Evolutionary conservation across 2,329 filamentous ascomycete genomes (phyloP), one percentile per base, ranked within the genome.

Genomic region (Scopulariopsis brevicaulis): DNA sequence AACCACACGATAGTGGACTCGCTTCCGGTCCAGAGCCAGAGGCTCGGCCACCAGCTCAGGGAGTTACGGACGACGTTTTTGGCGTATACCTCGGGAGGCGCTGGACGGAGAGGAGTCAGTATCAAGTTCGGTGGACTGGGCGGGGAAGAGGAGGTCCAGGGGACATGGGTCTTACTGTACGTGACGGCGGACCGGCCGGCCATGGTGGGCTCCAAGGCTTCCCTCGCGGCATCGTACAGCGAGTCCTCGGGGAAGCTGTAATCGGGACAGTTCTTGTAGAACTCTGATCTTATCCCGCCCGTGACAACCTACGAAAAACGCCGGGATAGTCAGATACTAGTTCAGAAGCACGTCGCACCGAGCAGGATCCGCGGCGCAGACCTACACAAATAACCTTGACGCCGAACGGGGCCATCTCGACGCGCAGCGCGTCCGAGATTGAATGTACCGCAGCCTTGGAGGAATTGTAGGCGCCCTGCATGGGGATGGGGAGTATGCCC

Each of bases 401-500:
- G 24, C 64, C 68, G 52, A 73, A 66, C 0, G 68, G 65, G 1
- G 59, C 58, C 25, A 77, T 67, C 62, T 77, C 74, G 46, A 75
- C 60, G 6, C 73, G 70, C 62, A 76, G 60, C n/a, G 70, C 71
- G 58, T 72, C 65, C 3, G 70, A 69, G 54, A 75, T 66, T 53
- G 68, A 64, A 22, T 69, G 64, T 0, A 77, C 63, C 0, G 75
- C 74, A 1, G 70, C 73, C 59, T 78, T 78, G 57, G 69, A 71
- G 7, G 73, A 70, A 55, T 73, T 73, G 64, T 77, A 78, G 22
- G 68, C 63, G 8, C 68, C 69, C 4, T 69, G 65, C 59, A 74
- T 75, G 8, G 69, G 69, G 3, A 69, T 63, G 0, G 66, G 64
- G 37, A 68, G 60, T 11, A 66, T 59, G 1, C 63, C 64, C 1